phyloP scores from a whole-genome alignment of 805 yeast genomes.

The Naumovozyma castellii region DNA sequence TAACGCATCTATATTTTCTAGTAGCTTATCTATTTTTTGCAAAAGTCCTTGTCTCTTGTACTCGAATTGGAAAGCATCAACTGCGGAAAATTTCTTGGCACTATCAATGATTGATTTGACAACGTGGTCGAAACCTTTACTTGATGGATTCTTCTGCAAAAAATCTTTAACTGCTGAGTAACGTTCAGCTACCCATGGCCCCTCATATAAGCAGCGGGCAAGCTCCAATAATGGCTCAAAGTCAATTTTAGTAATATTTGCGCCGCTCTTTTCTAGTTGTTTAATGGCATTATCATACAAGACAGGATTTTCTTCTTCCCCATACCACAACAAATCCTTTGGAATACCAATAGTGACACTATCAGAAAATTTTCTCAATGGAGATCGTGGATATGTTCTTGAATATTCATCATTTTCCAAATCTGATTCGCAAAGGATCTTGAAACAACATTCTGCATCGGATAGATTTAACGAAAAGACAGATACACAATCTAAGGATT shows the following conservation, averaged over 20 bases:
- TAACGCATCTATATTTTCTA: constrained; percentile 59
- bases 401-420: constrained; percentile 66
- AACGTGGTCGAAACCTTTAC: constrained; percentile 68
- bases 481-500: constrained; percentile 86
- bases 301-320: constrained; percentile 67
- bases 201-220: constrained; percentile 86
- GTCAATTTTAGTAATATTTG: constrained; percentile 53
- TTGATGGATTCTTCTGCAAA: constrained; percentile 61
- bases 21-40: constrained; percentile 47
- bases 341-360: constrained; percentile 74
- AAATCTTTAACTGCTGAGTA: constrained; percentile 74
- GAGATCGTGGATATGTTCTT: constrained; percentile 60
- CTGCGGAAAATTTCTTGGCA: constrained; percentile 72
- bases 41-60: constrained; percentile 77
- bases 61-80: constrained; percentile 75
- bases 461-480: constrained; percentile 65
- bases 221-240: constrained; percentile 68
- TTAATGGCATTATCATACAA: constrained; percentile 56
- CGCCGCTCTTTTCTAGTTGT: constrained; percentile 43
- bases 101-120: constrained; percentile 66
- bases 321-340: constrained; percentile 61
- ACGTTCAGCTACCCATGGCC: constrained; percentile 98
- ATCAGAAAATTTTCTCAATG: constrained; percentile 47
- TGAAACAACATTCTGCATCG: constrained; percentile 77
- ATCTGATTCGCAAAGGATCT: constrained; percentile 65